Evolutionary conservation across 2,329 filamentous ascomycete species (phyloP).

Genomic region (Lachnellula hyalina): DNA sequence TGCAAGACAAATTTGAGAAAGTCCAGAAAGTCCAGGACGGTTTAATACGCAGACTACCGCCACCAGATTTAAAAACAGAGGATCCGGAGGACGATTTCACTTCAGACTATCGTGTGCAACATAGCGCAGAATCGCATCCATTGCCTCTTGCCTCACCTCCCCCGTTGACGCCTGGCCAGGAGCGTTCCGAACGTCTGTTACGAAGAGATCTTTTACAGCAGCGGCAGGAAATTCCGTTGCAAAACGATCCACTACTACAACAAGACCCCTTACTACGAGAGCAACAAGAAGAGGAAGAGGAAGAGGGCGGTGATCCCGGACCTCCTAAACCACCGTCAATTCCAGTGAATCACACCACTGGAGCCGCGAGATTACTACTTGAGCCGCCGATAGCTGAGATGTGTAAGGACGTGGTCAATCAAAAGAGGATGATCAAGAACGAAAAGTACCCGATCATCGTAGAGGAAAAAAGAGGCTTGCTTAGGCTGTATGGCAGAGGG

Average conservation of each 20-base stretch:
- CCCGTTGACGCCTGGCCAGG: conserved; percentile 12
- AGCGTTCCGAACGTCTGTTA: conserved; percentile 17
- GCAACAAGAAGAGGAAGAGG: conserved; percentile 47
- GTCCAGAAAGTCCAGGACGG: conserved; percentile 9
- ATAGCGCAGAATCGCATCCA: conserved; percentile 10
- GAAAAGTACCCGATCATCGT: conserved; percentile 71
- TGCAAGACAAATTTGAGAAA: neutral
- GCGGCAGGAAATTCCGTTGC: no score
- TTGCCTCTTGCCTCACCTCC: conserved; percentile 18
- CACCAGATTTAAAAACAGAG: conserved; percentile 1
- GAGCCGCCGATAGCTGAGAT: conserved; percentile 66
- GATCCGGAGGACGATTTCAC: neutral
- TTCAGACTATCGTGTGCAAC: neutral
- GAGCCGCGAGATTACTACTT: conserved; percentile 74
- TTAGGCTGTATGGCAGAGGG: conserved; percentile 73
- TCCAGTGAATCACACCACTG: conserved; percentile 80
- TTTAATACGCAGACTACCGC: neutral
- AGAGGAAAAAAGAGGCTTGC: conserved; percentile 67
- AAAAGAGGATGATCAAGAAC: conserved; percentile 38
- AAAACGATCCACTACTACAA: no score
- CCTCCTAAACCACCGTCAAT: conserved; percentile 62
- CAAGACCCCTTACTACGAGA: conserved; percentile 7
- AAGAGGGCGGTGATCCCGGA: conserved; percentile 39
- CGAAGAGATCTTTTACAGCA: neutral
- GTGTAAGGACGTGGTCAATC: conserved; percentile 13